Conservation (phyloP, 768 basidiomycete genomes). For the Leucogyrophana mollusca region DNA sequence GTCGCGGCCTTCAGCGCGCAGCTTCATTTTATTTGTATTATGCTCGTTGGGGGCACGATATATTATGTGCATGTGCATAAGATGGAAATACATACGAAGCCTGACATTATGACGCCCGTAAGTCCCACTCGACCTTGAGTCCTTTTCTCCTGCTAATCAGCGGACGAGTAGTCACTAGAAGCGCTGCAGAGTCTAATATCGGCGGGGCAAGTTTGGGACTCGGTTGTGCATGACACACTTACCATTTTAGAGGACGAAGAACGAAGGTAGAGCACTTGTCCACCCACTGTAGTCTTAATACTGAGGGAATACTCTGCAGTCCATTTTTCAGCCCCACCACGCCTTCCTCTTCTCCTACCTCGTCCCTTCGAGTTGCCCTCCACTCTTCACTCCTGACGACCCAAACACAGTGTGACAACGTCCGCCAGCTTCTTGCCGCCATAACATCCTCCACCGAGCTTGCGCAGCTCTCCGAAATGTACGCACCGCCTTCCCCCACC, state of each 20-base stretch:
- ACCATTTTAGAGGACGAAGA: slow-evolving; percentile 68
- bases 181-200: slow-evolving; percentile 65
- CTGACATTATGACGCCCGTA: slow-evolving; percentile 54
- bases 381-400: slow-evolving; percentile 74
- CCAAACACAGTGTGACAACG: slow-evolving; percentile 78
- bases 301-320: slow-evolving; percentile 16
- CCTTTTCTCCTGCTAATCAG: neutral
- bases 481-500: slow-evolving; percentile 72
- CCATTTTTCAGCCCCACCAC: slow-evolving; percentile 41
- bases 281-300: slow-evolving; percentile 1
- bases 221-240: slow-evolving; percentile 68
- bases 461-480: slow-evolving; percentile 85
- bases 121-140: slow-evolving; percentile 22
- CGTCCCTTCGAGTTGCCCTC: slow-evolving; percentile 61
- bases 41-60: slow-evolving; percentile 37
- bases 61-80: slow-evolving; percentile 40
- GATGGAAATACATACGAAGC: slow-evolving; percentile 29
- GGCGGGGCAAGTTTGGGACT: slow-evolving; percentile 73
- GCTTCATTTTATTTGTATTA: slow-evolving; percentile 39
- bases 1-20: slow-evolving; percentile 43
- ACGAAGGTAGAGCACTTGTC: slow-evolving; percentile 44
- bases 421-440: slow-evolving; percentile 75
- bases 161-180: slow-evolving; percentile 51
- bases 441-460: slow-evolving; percentile 70
- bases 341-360: slow-evolving; percentile 23